Conservation (phyloP, 106 monocot species). For the Platanthera zijinensis region DNA sequence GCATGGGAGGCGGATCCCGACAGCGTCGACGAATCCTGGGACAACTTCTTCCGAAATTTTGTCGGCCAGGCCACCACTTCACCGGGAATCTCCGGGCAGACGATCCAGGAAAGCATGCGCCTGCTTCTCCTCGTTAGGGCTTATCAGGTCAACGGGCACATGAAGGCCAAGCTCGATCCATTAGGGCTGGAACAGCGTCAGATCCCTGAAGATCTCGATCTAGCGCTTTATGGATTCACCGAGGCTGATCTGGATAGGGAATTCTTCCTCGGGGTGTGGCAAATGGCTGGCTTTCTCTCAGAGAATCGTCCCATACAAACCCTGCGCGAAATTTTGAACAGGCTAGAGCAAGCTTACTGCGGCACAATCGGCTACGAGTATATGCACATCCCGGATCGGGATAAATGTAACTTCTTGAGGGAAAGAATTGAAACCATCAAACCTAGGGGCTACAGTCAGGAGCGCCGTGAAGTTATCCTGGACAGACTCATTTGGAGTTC, state of each 20-base stretch:
- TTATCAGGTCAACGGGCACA: constrained; percentile 77
- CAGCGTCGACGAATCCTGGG: constrained; percentile 84
- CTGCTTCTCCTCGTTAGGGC: constrained; percentile 61
- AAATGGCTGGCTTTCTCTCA: constrained; percentile 71
- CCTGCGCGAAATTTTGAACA: constrained; percentile 35
- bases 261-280: constrained; percentile 80
- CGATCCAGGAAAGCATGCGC: constrained; percentile 80
- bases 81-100: constrained; percentile 66
- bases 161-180: constrained; percentile 73
- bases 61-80: constrained; percentile 58
- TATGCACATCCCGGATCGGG: constrained; percentile 75
- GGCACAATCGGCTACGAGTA: constrained; percentile 81
- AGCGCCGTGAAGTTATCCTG: constrained; percentile 54
- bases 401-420: constrained; percentile 77
- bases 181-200: constrained; percentile 40
- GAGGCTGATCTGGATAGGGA: constrained; percentile 71
- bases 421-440: constrained; percentile 69
- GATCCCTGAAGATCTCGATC: constrained; percentile 44
- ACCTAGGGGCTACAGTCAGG: constrained; percentile 28
- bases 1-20: constrained; percentile 78
- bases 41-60: constrained; percentile 65
- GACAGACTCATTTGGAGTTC: constrained; percentile 82
- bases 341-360: constrained; percentile 71
- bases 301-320: constrained; percentile 78
- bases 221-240: constrained; percentile 43